Conservation (phyloP, 192 early-diverging fungal genomes). For the Backusella sp. region DNA sequence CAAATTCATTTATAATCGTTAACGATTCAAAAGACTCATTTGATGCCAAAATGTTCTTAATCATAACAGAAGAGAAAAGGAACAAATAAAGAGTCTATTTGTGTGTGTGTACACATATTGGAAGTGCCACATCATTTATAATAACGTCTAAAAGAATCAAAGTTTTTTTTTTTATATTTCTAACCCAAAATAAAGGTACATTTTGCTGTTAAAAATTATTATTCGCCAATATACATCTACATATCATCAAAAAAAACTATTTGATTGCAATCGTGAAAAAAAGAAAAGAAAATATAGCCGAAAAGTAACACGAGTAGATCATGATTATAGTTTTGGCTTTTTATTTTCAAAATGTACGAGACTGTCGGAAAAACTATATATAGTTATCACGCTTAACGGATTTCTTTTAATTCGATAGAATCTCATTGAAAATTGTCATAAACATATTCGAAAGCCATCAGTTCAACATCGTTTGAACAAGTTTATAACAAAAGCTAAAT, state of each 20-base stretch:
- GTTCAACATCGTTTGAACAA: neutral
- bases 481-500: too few relatives aligned
- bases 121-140: neutral
- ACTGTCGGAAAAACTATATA: neutral
- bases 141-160: neutral
- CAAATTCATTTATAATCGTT: neutral
- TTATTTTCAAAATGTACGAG: neutral
- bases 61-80: neutral
- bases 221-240: too few relatives aligned
- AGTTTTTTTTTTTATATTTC: neutral
- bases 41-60: neutral
- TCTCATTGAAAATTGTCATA: neutral
- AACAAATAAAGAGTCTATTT: neutral
- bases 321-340: neutral
- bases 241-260: neutral
- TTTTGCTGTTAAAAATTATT: neutral
- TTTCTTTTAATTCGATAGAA: neutral
- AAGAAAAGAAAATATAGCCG: neutral
- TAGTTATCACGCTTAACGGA: neutral
- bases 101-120: too few relatives aligned
- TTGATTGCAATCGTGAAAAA: neutral
- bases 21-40: neutral
- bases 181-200: neutral
- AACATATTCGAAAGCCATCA: neutral
- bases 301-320: neutral